Evolutionary conservation across 441 rosid genomes (phyloP).

Genomic region (Kokia cookei): DNA sequence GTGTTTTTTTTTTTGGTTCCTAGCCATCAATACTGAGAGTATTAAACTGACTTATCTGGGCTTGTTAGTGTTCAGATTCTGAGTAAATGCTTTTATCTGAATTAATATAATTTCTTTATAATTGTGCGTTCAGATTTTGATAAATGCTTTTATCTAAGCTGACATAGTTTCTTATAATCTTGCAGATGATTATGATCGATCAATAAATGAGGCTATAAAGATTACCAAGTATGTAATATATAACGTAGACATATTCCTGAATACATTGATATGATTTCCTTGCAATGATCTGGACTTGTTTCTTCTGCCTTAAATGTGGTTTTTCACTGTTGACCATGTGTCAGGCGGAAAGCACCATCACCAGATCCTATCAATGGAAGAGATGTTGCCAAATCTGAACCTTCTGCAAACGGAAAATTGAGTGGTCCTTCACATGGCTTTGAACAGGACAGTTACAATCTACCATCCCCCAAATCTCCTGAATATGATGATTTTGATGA

Average conservation of each 20-base stretch:
- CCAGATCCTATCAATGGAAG: constrained; percentile 72
- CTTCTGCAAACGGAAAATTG: constrained; percentile 65
- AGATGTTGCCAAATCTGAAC: constrained; percentile 62
- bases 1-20: neutral
- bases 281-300: neutral
- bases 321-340: constrained; percentile 14
- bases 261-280: neutral
- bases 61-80: neutral
- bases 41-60: neutral
- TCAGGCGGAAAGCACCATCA: constrained; percentile 77
- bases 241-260: neutral
- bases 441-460: constrained; percentile 42
- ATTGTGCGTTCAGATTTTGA: constrained; percentile 28
- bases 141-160: neutral
- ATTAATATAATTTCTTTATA: constrained; percentile 5
- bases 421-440: constrained; percentile 43
- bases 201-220: constrained; percentile 96
- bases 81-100: neutral
- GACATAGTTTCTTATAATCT: constrained; percentile 15
- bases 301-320: neutral
- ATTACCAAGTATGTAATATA: constrained; percentile 69
- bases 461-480: constrained; percentile 50
- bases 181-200: constrained; percentile 98
- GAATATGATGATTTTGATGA: constrained; percentile 69
- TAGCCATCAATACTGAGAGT: neutral